Conservation (phyloP, 2,329 filamentous ascomycete genomes). For the Purpureocillium takamizusanense region DNA sequence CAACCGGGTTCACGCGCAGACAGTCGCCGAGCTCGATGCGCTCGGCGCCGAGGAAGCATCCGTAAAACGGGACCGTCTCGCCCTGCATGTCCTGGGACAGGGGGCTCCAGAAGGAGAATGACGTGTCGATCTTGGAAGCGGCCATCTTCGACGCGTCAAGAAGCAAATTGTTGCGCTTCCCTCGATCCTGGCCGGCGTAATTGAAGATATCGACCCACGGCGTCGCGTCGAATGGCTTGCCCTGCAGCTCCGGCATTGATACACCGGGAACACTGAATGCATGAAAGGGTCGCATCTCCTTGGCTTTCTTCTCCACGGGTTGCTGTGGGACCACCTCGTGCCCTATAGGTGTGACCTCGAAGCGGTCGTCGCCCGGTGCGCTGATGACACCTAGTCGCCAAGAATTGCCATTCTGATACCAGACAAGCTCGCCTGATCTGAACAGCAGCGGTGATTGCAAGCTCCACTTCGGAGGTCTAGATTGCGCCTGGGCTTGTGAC, state of each 20-base stretch:
- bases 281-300: slow-evolving; percentile 39
- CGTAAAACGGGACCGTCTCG: slow-evolving; percentile 30
- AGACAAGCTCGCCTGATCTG: slow-evolving; percentile 39
- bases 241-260: slow-evolving; percentile 26
- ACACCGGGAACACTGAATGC: slow-evolving; percentile 41
- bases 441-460: slow-evolving; percentile 29
- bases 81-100: slow-evolving; percentile 19
- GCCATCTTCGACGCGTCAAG: slow-evolving; percentile 44
- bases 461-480: slow-evolving; percentile 16
- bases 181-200: slow-evolving; percentile 20
- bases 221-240: slow-evolving; percentile 30
- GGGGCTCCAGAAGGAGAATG: slow-evolving; percentile 38
- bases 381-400: slow-evolving; percentile 40
- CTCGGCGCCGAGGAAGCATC: slow-evolving; percentile 42
- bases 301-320: slow-evolving; percentile 27
- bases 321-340: slow-evolving; percentile 27
- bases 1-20: slow-evolving; percentile 35
- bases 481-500: slow-evolving; percentile 11
- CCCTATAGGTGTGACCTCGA: slow-evolving; percentile 31
- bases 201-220: slow-evolving; percentile 31
- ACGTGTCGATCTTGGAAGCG: slow-evolving; percentile 37
- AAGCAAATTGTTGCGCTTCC: slow-evolving; percentile 30
- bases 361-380: slow-evolving; percentile 17
- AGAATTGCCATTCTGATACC: slow-evolving; percentile 36
- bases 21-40: slow-evolving; percentile 38